Evolutionary conservation across 257 asterid genomes (phyloP).

Genomic region (Nicotiana obtusifolia): DNA sequence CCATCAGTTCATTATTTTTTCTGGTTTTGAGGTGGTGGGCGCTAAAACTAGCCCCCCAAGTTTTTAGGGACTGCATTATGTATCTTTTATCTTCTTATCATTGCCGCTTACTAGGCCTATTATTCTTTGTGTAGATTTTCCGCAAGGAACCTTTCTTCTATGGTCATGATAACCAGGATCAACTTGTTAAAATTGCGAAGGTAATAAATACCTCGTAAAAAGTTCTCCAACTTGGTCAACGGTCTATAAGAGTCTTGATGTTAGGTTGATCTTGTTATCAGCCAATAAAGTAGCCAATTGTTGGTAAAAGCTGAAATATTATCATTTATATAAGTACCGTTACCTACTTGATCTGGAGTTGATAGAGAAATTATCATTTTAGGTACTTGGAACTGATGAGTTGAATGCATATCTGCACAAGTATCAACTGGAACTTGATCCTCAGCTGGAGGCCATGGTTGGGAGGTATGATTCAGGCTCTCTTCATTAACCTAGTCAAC

Average conservation of each 20-base stretch:
- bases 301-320: not conserved
- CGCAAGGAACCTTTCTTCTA: slow-evolving; percentile 23
- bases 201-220: slow-evolving; percentile 1
- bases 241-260: not conserved
- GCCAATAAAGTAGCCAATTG: not conserved
- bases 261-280: not conserved
- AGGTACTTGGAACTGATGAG: slow-evolving; percentile 44
- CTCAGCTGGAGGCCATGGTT: slow-evolving; percentile 37
- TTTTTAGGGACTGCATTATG: not conserved
- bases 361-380: not conserved
- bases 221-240: not conserved
- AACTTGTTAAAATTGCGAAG: slow-evolving; percentile 20
- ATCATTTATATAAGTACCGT: not conserved
- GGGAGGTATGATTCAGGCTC: slow-evolving; percentile 24
- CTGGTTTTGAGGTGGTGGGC: not conserved
- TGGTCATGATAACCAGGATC: slow-evolving; percentile 19
- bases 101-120: not conserved
- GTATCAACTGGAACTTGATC: slow-evolving; percentile 30
- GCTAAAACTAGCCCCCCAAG: not conserved
- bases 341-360: not conserved
- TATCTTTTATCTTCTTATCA: not conserved
- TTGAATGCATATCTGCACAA: slow-evolving; percentile 35
- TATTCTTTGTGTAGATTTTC: slow-evolving; percentile 10
- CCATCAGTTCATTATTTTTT: not conserved
- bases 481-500: not conserved